Evolutionary conservation across 2,329 filamentous ascomycete species (phyloP).

Genomic region (Tolypocladium endophyticum): DNA sequence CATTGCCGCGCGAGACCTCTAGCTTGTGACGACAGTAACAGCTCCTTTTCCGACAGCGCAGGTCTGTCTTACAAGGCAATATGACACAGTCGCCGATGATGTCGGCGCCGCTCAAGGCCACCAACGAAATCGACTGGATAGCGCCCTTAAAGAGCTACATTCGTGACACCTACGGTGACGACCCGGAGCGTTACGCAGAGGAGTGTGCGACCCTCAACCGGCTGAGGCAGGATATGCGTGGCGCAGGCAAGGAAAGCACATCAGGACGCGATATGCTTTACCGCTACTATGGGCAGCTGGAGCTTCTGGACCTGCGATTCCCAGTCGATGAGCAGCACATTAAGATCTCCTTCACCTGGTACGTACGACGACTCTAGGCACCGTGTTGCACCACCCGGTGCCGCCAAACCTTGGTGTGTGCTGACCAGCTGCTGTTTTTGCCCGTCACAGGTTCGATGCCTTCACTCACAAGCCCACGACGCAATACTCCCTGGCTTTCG

Average conservation of each 20-base stretch:
- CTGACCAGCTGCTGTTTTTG: slow-evolving; percentile 4
- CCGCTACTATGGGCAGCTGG: slow-evolving; percentile 94
- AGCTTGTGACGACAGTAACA: background rate
- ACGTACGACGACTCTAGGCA: slow-evolving; percentile 14
- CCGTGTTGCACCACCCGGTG: background rate
- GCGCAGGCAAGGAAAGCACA: slow-evolving; percentile 91
- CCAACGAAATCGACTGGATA: slow-evolving; percentile 98
- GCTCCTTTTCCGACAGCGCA: background rate
- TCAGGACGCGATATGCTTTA: slow-evolving; percentile 89
- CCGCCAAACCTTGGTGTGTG: background rate
- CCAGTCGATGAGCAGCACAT: slow-evolving; percentile 98
- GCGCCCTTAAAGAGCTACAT: slow-evolving; percentile 88
- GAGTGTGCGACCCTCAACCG: slow-evolving; percentile 93
- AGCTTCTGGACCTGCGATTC: slow-evolving; percentile 87
- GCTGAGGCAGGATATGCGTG: slow-evolving; percentile 94
- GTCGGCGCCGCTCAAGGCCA: slow-evolving; percentile 82
- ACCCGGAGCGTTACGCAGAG: slow-evolving; percentile 89
- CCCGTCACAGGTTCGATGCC: slow-evolving; percentile 80
- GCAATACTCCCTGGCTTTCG: slow-evolving; percentile 92
- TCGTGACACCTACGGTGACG: slow-evolving; percentile 85
- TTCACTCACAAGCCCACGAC: slow-evolving; percentile 97
- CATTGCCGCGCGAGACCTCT: background rate
- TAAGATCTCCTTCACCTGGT: slow-evolving; percentile 98
- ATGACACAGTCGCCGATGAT: slow-evolving; percentile 93
- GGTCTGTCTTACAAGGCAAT: slow-evolving; percentile 8